A percentile compares a stretch with the other conserved stretches of the same genome.
phyloP scores from a whole-genome alignment of 495 filamentous ascomycete genomes.

The Xylaria palmicola region DNA sequence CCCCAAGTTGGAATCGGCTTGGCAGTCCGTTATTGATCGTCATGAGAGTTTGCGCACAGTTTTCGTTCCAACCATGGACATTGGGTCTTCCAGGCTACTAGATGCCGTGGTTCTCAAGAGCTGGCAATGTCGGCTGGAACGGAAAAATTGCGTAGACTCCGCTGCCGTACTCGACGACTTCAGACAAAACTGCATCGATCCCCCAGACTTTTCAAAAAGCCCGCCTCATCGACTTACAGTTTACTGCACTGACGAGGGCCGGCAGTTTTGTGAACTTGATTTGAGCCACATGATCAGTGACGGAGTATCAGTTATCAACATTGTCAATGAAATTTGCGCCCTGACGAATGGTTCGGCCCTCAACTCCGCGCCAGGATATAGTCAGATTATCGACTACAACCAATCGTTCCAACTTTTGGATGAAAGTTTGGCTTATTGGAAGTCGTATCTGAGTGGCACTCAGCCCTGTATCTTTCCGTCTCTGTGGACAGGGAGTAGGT shows the following conservation, averaged over 20 bases:
- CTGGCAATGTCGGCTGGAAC: neutral
- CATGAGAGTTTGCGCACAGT: slow-evolving; percentile 52
- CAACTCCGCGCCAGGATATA: neutral
- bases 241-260: neutral
- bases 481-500: neutral
- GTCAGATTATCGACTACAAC: neutral
- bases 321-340: neutral
- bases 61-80: slow-evolving; percentile 35
- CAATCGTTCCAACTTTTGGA: neutral
- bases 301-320: neutral
- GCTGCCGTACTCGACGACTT: neutral
- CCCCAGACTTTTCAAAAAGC: neutral
- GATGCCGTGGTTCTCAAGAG: slow-evolving; percentile 4
- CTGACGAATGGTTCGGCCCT: neutral
- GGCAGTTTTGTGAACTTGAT: neutral
- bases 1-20: slow-evolving; percentile 42
- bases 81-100: slow-evolving; percentile 1
- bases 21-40: slow-evolving; percentile 49
- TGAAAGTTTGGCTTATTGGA: neutral
- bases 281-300: slow-evolving; percentile 5
- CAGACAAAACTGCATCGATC: neutral
- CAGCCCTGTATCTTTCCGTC: slow-evolving; percentile 1
- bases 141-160: neutral
- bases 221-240: slow-evolving; percentile 5
- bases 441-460: neutral